phyloP scores from a whole-genome alignment of 495 filamentous ascomycete species.

The Saxophila tyrrhenica region DNA sequence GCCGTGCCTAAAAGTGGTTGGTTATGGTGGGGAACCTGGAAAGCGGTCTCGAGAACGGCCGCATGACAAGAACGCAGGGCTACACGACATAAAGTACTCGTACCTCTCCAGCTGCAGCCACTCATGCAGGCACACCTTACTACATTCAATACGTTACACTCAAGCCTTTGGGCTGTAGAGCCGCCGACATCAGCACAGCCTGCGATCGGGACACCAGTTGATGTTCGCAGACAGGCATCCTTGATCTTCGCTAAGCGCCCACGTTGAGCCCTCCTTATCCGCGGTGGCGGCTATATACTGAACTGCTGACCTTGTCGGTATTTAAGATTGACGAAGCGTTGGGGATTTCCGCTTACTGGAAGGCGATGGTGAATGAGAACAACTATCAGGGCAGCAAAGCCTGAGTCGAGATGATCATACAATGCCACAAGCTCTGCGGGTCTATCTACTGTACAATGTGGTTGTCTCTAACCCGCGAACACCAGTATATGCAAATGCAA shows the following conservation, averaged over 20 bases:
- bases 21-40: no score
- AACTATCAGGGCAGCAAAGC: not conserved
- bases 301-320: no score
- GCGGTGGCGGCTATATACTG: not conserved
- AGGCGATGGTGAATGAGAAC: not conserved
- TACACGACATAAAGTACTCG: no score
- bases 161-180: not conserved
- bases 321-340: no score
- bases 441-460: not conserved
- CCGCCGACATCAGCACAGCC: not conserved
- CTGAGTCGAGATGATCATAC: constrained; percentile 3
- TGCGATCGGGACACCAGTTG: not conserved
- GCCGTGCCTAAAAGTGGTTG: not conserved
- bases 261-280: no score
- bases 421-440: not conserved
- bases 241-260: not conserved
- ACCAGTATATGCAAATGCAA: not conserved
- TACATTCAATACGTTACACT: not conserved
- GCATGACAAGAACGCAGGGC: no score
- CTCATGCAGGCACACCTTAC: not conserved
- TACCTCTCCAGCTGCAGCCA: no score
- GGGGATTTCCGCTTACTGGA: no score
- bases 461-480: not conserved
- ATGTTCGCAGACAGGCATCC: not conserved
- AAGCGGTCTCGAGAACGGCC: not conserved